Base-by-base conservation (phyloP, 2,329 filamentous ascomycete genomes). In the Blastomyces silverae region DNA sequence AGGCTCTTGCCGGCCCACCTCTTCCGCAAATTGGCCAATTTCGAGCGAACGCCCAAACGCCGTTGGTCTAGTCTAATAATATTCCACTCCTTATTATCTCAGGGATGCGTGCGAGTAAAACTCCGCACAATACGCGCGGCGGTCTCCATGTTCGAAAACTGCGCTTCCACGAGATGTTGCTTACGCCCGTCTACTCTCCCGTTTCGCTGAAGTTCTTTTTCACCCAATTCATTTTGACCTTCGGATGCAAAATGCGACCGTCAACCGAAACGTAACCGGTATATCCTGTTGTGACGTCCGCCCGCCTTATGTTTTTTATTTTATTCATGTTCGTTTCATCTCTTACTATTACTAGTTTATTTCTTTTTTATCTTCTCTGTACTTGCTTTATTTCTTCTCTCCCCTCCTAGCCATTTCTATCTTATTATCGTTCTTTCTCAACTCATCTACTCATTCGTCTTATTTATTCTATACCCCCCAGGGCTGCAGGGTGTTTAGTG, bases 121-220 rank as follows among this genome's bases (percentile, higher is more conserved):
- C 42, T 20, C 3, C 1, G 15, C 13, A 17, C 17, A 15, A 5
- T 44, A 37, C 34, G 15, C 42, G 11, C 42, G 3, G 42, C 42
- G 4, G 3, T 52, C 22, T 34, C 31, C 13, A 10, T 37, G 8
- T 37, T 37, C 34, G 34, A 37, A 22, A 57, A 13, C 48, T 25
- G n/a, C 48, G 11, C 34, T 37, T 37, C 7, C 34, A 37, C 34
- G 7, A 46, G 5, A 20, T 20, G 7, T 46, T 46, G 17, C 20
- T 20, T n/a, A 22, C n/a, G 5, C 37, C 55, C 55, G 55, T 57
- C 2, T 34, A 34, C 25, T 39, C 11, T 39, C 31, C 55, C 55
- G 7, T 57, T 39, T 22, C 37, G 28, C n/a, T 57, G 20, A 34
- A 57, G 15, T 34, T 58, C 58, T 56, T 55, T 61, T 53, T 20